These are phyloP conservation scores for Akanthomyces dipterigenus DNA, from an alignment of 2,329 filamentous ascomycete genomes.

Conservation along the genomic window DNA sequence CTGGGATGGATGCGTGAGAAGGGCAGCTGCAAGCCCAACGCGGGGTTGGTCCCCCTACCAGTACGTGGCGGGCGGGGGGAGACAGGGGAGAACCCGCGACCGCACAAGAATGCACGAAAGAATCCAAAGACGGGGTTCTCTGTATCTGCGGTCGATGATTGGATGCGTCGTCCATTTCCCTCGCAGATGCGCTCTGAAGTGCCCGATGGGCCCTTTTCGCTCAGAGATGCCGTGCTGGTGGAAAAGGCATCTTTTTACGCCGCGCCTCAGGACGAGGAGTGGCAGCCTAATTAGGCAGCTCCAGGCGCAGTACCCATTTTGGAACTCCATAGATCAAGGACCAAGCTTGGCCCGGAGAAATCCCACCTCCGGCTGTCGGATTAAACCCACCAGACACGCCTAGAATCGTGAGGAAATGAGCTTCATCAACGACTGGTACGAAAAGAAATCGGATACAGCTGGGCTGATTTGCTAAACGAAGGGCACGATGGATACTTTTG, in stretches of 20 bases:
- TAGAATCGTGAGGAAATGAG: not conserved
- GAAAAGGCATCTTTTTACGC: not conserved
- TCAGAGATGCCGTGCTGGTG: constrained; percentile 10
- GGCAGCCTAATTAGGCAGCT: constrained; percentile 1
- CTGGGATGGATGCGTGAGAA: not conserved
- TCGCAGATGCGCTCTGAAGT: not conserved
- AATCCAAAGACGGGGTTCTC: not conserved
- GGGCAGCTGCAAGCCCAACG: constrained; percentile 5
- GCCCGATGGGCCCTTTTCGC: not conserved
- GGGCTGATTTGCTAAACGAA: not conserved
- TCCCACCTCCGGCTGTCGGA: not conserved
- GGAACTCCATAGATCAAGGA: not conserved
- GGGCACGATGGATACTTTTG: not conserved
- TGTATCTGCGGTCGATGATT: not conserved
- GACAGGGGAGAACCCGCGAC: not conserved
- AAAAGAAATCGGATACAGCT: not conserved
- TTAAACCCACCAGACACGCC: not conserved
- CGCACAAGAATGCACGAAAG: not conserved
- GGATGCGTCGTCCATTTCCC: not conserved
- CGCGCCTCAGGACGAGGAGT: not conserved
- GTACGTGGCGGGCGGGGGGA: not conserved
- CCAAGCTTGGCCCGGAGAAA: not conserved
- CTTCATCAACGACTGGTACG: not conserved
- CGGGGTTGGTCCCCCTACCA: constrained; percentile 2
- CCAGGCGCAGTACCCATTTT: not conserved